phyloP scores from a whole-genome alignment of 768 basidiomycete species.

The Phlegmacium glaucopus region DNA sequence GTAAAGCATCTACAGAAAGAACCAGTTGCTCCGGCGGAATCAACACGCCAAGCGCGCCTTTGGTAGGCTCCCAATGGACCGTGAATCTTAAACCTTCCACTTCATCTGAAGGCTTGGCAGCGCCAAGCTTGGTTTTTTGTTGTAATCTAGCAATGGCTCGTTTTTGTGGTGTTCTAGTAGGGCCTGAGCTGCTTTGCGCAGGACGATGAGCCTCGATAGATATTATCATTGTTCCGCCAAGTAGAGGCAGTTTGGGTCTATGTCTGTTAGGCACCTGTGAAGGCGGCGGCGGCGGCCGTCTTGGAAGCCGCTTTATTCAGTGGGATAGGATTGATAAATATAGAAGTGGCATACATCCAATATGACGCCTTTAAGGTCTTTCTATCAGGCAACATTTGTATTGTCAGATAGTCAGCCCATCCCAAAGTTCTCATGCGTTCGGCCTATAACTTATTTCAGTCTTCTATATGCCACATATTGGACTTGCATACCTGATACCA shows the following conservation, averaged over 20 bases:
- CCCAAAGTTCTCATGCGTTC: constrained; percentile 77
- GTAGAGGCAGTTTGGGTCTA: constrained; percentile 46
- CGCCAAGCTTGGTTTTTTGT: constrained; percentile 57
- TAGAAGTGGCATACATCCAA: constrained; percentile 67
- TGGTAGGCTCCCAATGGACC: constrained; percentile 77
- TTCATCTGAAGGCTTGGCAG: constrained; percentile 62
- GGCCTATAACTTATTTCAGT: constrained; percentile 39
- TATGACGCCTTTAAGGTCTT: constrained; percentile 75
- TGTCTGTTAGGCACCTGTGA: constrained; percentile 24
- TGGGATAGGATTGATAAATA: background rate
- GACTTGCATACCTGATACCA: constrained; percentile 58
- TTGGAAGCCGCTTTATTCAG: constrained; percentile 5
- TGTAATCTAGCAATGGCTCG: constrained; percentile 62
- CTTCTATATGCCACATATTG: background rate
- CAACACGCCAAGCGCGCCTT: constrained; percentile 59
- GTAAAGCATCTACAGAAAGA: constrained; percentile 39
- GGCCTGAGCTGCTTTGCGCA: constrained; percentile 35
- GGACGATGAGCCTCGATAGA: constrained; percentile 55
- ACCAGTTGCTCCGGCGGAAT: constrained; percentile 46
- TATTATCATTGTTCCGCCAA: constrained; percentile 74
- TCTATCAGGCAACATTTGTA: constrained; percentile 66
- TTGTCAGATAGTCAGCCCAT: constrained; percentile 76
- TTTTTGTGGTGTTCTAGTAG: constrained; percentile 50
- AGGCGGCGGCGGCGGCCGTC: constrained; percentile 24
- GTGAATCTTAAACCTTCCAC: constrained; percentile 66